A percentile compares a stretch with the other conserved stretches of the same genome.
These are phyloP conservation scores for Dothideomycetes sp. DNA, from an alignment of 2,329 filamentous ascomycete genomes.

Conservation along the genomic window DNA sequence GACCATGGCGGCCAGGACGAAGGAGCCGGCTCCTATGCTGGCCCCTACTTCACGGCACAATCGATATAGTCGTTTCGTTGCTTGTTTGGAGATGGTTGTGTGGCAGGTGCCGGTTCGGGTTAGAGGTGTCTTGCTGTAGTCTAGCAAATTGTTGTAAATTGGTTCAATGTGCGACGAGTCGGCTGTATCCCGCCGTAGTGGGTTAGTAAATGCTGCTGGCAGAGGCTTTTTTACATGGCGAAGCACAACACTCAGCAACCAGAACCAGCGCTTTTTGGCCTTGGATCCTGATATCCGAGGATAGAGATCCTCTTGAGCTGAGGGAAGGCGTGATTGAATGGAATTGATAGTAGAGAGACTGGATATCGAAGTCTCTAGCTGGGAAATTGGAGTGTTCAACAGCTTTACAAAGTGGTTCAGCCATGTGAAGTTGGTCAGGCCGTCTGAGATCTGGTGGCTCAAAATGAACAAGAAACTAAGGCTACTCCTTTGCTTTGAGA, in stretches of 20 bases:
- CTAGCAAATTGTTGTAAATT: constrained; percentile 24
- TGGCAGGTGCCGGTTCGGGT: constrained; percentile 22
- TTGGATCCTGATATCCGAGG: constrained; percentile 25
- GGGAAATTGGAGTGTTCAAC: constrained; percentile 20
- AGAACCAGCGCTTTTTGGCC: constrained; percentile 35
- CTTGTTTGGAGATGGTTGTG: constrained; percentile 20
- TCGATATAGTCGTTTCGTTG: constrained; percentile 24
- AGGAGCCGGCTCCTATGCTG: constrained; percentile 33
- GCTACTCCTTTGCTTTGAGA: constrained; percentile 16
- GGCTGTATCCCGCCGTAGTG: constrained; percentile 26
- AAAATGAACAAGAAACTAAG: constrained; percentile 28
- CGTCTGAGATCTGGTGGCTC: constrained; percentile 36
- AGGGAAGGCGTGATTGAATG: constrained; percentile 24
- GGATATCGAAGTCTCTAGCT: constrained; percentile 15
- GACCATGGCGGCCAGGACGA: constrained; percentile 32
- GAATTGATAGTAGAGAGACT: constrained; percentile 10
- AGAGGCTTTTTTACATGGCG: constrained; percentile 29
- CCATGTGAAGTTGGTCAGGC: constrained; percentile 31
- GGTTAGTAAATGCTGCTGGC: constrained; percentile 31
- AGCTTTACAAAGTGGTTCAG: constrained; percentile 28
- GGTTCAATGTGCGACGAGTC: too few species aligned
- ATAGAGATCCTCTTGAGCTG: constrained; percentile 37
- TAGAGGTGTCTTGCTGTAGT: constrained; percentile 27
- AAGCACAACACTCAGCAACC: constrained; percentile 33
- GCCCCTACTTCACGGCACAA: constrained; percentile 27